Evolutionary conservation across 225 moss, liverwort and hornwort genomes (phyloP), one percentile per base, ranked within the genome.

Genomic region (Marchantia polymorpha): DNA sequence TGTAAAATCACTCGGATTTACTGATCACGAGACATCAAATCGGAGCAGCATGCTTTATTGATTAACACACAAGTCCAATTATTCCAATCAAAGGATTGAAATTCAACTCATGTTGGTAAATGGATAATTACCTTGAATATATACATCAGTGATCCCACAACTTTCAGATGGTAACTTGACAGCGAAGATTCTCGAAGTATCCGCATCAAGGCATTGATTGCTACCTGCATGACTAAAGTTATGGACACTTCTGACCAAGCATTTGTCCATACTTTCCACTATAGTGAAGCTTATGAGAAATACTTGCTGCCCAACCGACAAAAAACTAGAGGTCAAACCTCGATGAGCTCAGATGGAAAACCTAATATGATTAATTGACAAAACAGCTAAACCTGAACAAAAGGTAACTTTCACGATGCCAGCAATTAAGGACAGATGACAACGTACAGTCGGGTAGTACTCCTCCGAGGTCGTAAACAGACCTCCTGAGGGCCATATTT

Each of bases 61-160:
- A 56, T 13, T 56, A 56, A 5, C 39, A 39, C 39, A 39, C 39
- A 39, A 39, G 39, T 39, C 39, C 39, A 39, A 39, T 39, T 2
- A 39, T 2, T 39, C 39, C 39, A 39, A 39, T 56, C 56, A 1
- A 56, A 12, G 9, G 19, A 56, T 12, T 19, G 2, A 56, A 56
- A 19, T 56, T 56, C 19, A 56, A 3, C 56, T 56, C 56, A 56
- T 56, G 56, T 19, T 56, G 1, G 56, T 39, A 5, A 39, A 2
- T 39, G 39, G 39, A 39, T 2, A 39, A 6, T 48, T 87, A 97
- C 97, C 94, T 90, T 91, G 79, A 99, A 93, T 86, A 99, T 92
- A 74, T 93, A 93, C 93, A 92, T 93, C 82, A 99, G 86, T 64
- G 97, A 99, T 54, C 94, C 93, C 73, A 99, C 90, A 82, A 99